Conservation (phyloP, 495 filamentous ascomycete genomes). For the Penicillium angulare region DNA sequence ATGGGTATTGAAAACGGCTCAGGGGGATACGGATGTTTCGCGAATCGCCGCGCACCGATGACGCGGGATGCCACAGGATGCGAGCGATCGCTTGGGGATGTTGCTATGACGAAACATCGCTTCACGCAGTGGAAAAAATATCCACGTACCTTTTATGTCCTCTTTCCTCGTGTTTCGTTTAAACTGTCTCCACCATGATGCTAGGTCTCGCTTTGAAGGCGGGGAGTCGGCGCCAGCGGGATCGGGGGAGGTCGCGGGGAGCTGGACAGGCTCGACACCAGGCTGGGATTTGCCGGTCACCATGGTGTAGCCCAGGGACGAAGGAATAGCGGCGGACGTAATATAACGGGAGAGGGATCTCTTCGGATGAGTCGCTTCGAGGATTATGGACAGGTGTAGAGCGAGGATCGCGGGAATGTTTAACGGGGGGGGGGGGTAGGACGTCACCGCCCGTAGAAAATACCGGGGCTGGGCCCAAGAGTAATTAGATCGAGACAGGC, state of each 20-base stretch:
- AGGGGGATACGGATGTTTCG: not conserved
- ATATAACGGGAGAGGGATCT: not conserved
- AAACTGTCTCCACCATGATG: conserved; percentile 92
- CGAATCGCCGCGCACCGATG: conserved; percentile 7
- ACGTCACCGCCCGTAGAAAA: conserved; percentile 42
- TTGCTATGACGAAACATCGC: not conserved
- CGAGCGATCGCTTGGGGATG: not conserved
- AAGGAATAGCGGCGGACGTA: conserved; percentile 4
- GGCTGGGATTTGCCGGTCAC: conserved; percentile 46
- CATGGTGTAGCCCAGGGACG: conserved; percentile 28
- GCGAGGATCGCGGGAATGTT: conserved; percentile 17
- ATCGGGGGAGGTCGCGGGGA: conserved; percentile 31
- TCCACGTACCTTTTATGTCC: conserved; percentile 68
- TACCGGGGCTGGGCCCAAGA: conserved; percentile 39
- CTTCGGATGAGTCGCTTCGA: too few relatives aligned
- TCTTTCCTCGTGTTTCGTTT: conserved; percentile 71
- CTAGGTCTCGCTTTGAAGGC: conserved; percentile 75
- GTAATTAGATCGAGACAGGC: not conserved
- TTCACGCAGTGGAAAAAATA: not conserved
- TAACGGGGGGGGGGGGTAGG: conserved; percentile 2
- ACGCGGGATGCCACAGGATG: not conserved
- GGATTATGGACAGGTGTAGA: not conserved
- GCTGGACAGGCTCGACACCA: conserved; percentile 34
- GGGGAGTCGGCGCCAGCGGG: conserved; percentile 50
- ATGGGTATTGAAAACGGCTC: too few relatives aligned